Evolutionary conservation across 2,329 filamentous ascomycete genomes (phyloP), one percentile per base, ranked within the genome.

Genomic region (Podosphaera xanthii): DNA sequence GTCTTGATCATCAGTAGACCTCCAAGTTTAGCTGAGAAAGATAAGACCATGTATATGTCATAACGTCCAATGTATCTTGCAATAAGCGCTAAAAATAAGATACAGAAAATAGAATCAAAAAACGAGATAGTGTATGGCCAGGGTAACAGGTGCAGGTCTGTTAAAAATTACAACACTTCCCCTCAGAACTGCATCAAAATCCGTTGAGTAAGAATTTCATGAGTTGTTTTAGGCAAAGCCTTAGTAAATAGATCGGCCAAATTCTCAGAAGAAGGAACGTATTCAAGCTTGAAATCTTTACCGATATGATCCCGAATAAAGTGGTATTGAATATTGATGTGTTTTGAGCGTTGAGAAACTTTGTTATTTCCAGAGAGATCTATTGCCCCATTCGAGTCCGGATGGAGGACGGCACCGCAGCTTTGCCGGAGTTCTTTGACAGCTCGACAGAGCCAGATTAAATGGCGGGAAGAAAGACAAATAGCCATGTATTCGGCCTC

Each of bases 251-350:
- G n/a, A 40, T 56, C 53, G n/a, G 53, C 53, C 35, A 56, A 56
- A 56, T 42, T 56, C 9, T 42, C 53, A 10, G 53, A 56, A 42
- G 34, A 56, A 22, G 53, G n/a, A 56, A 56, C 33, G 35, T 56
- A 56, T 42, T 56, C 53, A 30, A 56, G 53, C 36, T 42, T 42
- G 34, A 56, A 56, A 56, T 56, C 53, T 56, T 56, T 40, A 42
- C 30, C 35, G 4, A 56, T 22, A 42, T 56, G 10, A 56, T 56
- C 53, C 2, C 53, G 36, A 40, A 40, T 40, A 40, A 54, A 56
- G 33, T 40, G 53, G 38, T 56, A 56, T 7, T 56, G 30, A 34
- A 56, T 42, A 22, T 56, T 34, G 35, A 56, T 56, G 34, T 42
- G 34, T 56, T 42, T 42, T 22, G 53, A 42, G 53, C 53, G 53